Evolutionary conservation across 1,284 basidiomycete genomes (phyloP).

Genomic region (Ustilago vetiveriae): DNA sequence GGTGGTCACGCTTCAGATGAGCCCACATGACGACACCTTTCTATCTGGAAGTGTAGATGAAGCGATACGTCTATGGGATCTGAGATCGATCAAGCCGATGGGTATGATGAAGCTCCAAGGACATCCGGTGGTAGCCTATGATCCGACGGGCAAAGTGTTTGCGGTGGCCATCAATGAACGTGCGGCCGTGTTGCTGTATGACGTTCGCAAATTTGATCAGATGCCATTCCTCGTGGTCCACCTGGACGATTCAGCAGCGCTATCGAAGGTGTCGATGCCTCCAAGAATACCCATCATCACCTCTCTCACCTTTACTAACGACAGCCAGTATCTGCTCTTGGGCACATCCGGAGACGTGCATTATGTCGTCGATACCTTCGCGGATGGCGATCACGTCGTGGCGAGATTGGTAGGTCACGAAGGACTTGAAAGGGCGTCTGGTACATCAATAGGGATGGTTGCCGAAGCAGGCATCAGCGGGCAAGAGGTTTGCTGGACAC

Average conservation of each 20-base stretch:
- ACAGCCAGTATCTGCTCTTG: conserved; percentile 85
- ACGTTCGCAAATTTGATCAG: conserved; percentile 86
- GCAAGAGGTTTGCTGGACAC: conserved; percentile 60
- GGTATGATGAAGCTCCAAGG: conserved; percentile 71
- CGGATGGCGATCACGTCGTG: conserved; percentile 22
- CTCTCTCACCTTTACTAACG: conserved; percentile 85
- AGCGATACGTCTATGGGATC: conserved; percentile 95
- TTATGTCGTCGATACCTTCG: conserved; percentile 73
- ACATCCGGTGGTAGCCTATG: conserved; percentile 87
- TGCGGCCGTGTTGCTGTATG: conserved; percentile 72
- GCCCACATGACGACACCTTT: conserved; percentile 92
- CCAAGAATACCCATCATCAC: conserved; percentile 91
- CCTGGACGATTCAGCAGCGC: conserved; percentile 71
- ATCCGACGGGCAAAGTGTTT: conserved; percentile 87
- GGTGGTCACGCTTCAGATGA: conserved; percentile 89
- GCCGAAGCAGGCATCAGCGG: conserved; percentile 63
- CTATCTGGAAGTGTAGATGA: conserved; percentile 93
- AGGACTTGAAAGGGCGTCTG: conserved; percentile 52
- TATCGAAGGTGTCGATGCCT: conserved; percentile 60
- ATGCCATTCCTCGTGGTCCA: conserved; percentile 83
- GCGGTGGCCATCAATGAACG: conserved; percentile 83
- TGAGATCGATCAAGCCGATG: conserved; percentile 79
- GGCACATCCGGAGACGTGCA: conserved; percentile 92
- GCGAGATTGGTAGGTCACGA: conserved; percentile 55
- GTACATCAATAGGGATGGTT: conserved; percentile 50